Evolutionary conservation across 2,329 filamentous ascomycete genomes (phyloP).

Genomic region (Fusarium citri): DNA sequence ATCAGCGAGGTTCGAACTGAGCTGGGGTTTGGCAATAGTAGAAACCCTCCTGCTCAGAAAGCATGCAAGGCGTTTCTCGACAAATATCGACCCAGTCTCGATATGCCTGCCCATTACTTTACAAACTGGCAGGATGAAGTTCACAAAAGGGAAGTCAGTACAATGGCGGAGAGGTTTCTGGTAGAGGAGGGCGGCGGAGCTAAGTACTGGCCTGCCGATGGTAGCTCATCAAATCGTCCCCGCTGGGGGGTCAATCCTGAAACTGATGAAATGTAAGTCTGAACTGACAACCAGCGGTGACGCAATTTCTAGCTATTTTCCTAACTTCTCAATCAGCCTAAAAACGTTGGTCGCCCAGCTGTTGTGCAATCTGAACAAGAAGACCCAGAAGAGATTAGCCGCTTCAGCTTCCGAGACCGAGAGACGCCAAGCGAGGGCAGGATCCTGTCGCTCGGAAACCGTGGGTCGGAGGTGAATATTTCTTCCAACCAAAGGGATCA

Average conservation of each 20-base stretch:
- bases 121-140: not conserved
- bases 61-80: not conserved
- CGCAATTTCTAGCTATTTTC: not conserved
- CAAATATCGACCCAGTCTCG: fast-evolving
- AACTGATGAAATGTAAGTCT: not conserved
- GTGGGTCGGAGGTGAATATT: not conserved
- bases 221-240: not conserved
- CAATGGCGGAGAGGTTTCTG: not conserved
- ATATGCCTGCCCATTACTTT: not conserved
- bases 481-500: fast-evolving
- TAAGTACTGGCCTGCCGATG: not conserved
- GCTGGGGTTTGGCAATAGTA: not conserved
- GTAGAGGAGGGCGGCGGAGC: not conserved
- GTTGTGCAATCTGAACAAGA: not conserved
- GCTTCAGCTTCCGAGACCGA: not conserved
- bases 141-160: not conserved
- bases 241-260: not conserved
- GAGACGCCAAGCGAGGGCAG: too few relatives aligned
- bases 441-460: not conserved
- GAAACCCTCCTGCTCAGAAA: not conserved
- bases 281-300: not conserved
- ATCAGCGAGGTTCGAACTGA: not conserved
- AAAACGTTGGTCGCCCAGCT: not conserved
- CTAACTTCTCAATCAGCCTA: too few relatives aligned
- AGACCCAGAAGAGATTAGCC: not conserved